phyloP scores from a whole-genome alignment of 371 early-diverging fungal genomes.

The Choanephora cucurbitarum region DNA sequence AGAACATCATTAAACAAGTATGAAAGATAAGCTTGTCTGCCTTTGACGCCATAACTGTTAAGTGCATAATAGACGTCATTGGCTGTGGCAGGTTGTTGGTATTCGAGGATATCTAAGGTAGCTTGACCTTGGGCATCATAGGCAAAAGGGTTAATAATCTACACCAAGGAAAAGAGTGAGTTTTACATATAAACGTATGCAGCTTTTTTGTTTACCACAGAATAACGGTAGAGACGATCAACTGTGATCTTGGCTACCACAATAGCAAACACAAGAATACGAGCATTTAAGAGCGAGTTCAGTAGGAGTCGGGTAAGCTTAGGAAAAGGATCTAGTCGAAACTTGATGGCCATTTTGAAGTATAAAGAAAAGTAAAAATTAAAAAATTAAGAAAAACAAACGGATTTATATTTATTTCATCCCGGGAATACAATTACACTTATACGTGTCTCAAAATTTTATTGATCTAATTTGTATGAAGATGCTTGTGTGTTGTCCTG shows the following conservation, averaged over 20 bases:
- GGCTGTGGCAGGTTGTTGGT: constrained; percentile 34
- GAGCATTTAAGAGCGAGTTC: constrained; percentile 38
- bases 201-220: constrained; percentile 29
- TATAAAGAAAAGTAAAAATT: constrained; percentile 4
- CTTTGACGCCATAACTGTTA: constrained; percentile 40
- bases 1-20: constrained; percentile 38
- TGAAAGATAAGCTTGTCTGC: constrained; percentile 43
- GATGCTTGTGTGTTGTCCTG: constrained; percentile 12
- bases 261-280: constrained; percentile 36
- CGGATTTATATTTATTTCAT: background rate
- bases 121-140: constrained; percentile 32
- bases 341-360: constrained; percentile 6
- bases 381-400: background rate
- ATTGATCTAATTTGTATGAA: constrained; percentile 26
- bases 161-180: background rate
- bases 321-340: constrained; percentile 47
- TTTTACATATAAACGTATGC: background rate
- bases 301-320: constrained; percentile 25
- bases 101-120: constrained; percentile 48
- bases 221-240: constrained; percentile 46
- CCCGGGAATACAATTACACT: background rate
- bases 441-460: background rate
- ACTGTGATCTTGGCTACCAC: constrained; percentile 46
- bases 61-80: constrained; percentile 35
- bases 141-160: constrained; percentile 47